These are phyloP conservation scores for Hypoxylon sp. DNA, from an alignment of 2,329 filamentous ascomycete species.

Conservation along the genomic window DNA sequence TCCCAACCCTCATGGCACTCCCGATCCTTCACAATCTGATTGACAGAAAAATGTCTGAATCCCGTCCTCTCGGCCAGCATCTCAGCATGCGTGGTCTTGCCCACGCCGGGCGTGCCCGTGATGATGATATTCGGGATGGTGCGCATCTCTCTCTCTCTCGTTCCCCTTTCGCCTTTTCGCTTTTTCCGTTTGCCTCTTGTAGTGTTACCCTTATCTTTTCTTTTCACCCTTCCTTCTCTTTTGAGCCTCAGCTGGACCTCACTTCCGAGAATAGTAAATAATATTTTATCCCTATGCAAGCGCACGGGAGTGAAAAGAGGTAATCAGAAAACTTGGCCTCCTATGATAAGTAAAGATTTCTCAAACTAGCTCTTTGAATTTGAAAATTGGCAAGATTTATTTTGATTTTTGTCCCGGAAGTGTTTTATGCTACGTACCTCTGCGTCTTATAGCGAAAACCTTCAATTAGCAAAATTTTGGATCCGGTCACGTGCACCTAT, in stretches of 20 bases:
- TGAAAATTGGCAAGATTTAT: background rate
- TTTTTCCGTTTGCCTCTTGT: too few species aligned
- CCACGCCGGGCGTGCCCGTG: conserved; percentile 94
- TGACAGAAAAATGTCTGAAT: conserved; percentile 87
- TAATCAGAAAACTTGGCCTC: background rate
- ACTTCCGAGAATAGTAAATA: background rate
- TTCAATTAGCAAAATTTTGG: conserved; percentile 26
- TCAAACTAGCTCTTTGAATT: background rate
- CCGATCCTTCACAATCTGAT: conserved; percentile 90
- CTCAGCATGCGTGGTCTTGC: conserved; percentile 94
- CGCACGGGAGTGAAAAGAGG: background rate
- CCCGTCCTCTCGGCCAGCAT: conserved; percentile 80
- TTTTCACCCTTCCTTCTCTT: conserved; percentile 28
- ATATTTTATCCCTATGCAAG: too few species aligned
- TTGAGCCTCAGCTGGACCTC: conserved; percentile 11
- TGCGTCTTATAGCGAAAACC: conserved; percentile 23
- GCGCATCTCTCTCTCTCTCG: conserved; percentile 55
- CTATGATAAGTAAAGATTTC: background rate
- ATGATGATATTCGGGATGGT: conserved; percentile 88
- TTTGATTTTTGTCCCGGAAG: background rate
- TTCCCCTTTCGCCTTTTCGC: conserved; percentile 16
- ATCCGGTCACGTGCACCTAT: conserved; percentile 32
- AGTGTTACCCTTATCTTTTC: too few species aligned
- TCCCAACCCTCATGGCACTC: conserved; percentile 90
- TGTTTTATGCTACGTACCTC: conserved; percentile 23